phyloP scores from a whole-genome alignment of 2,329 filamentous ascomycete genomes.

The Verticillium nonalfalfae region DNA sequence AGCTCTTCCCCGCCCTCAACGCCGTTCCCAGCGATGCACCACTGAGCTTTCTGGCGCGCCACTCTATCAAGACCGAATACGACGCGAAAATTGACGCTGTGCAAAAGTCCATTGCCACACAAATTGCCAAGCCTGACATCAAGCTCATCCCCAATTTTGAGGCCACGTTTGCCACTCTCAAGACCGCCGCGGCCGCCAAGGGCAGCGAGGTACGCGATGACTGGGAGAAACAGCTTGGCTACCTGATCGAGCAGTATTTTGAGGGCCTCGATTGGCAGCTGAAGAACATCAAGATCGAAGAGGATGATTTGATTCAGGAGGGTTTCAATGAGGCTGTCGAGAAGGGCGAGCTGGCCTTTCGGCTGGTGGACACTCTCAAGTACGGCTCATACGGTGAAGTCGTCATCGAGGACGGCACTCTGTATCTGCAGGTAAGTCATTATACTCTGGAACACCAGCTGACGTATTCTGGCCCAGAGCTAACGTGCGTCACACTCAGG shows the following conservation, averaged over 20 bases:
- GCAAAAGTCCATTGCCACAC: conserved; percentile 25
- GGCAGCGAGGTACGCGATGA: conserved; percentile 24
- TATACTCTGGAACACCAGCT: neutral
- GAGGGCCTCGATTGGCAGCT: conserved; percentile 34
- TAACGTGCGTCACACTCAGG: conserved; percentile 14
- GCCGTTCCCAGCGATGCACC: conserved; percentile 24
- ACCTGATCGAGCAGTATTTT: conserved; percentile 33
- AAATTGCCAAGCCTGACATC: conserved; percentile 31
- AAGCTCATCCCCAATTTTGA: conserved; percentile 42
- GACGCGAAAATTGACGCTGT: conserved; percentile 33
- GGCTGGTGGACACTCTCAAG: conserved; percentile 38
- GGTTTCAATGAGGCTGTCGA: conserved; percentile 40
- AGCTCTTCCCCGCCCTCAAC: conserved; percentile 39
- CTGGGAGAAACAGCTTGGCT: conserved; percentile 38
- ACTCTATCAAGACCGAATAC: conserved; percentile 35
- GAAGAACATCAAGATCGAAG: conserved; percentile 34
- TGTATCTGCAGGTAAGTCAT: conserved; percentile 40
- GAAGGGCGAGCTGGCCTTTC: conserved; percentile 34
- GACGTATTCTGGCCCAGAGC: neutral
- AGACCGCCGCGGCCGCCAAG: conserved; percentile 20
- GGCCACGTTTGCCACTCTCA: conserved; percentile 31
- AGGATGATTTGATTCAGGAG: conserved; percentile 43
- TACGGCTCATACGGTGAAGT: conserved; percentile 36
- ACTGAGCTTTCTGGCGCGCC: conserved; percentile 36
- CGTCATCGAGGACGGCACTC: conserved; percentile 38